Percentiles rank a stretch among this genome's conserved stretches.
Conservation (phyloP, 2,329 filamentous ascomycete genomes). For the Chaetothyriales sp. region DNA sequence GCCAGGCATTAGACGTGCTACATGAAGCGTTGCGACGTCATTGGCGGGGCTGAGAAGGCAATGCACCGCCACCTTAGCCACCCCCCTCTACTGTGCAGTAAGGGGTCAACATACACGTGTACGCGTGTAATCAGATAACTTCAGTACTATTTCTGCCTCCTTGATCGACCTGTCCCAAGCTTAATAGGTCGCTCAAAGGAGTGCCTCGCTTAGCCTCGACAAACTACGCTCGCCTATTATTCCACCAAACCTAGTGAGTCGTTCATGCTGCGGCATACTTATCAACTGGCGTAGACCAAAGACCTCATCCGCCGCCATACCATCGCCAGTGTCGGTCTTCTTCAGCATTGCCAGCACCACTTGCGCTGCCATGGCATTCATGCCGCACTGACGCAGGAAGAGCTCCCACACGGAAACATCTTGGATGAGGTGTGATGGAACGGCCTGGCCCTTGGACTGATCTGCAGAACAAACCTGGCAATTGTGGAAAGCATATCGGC, state of each 20-base stretch:
- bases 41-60: background rate
- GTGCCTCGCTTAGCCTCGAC: constrained; percentile 5
- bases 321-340: background rate
- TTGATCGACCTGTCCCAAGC: no score
- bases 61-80: no score
- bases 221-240: constrained; percentile 6
- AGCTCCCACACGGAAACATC: constrained; percentile 54
- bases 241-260: constrained; percentile 7
- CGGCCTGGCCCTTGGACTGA: constrained; percentile 6
- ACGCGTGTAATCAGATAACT: no score
- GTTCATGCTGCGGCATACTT: constrained; percentile 4
- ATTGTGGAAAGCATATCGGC: constrained; percentile 19
- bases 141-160: no score
- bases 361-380: constrained; percentile 61
- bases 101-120: no score
- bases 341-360: constrained; percentile 33
- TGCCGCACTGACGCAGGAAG: constrained; percentile 48
- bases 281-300: constrained; percentile 9
- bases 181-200: no score
- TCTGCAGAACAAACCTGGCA: constrained; percentile 16
- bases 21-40: background rate
- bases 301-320: background rate
- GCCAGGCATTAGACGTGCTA: background rate
- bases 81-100: no score
- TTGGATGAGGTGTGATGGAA: constrained; percentile 27